Base-by-base conservation (phyloP, 139 green algal species). In the Coelastrella sp. region DNA sequence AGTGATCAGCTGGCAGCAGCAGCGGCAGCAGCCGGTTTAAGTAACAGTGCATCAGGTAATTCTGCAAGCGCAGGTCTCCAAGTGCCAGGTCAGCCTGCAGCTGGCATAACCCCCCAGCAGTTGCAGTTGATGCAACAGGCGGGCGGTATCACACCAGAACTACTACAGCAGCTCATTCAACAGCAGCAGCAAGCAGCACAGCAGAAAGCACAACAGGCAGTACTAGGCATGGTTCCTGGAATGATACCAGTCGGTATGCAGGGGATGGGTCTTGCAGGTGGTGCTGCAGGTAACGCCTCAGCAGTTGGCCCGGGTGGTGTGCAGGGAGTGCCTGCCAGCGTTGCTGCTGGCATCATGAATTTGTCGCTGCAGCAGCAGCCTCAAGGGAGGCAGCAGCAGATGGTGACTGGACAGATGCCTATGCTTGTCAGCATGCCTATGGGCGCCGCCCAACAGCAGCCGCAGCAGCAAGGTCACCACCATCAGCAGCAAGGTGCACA, bases 301-400 rank as follows among this genome's bases (percentile, higher is more conserved):
- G 66, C 72, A 41, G 72, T 48, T 32, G 45, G 45, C 9, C 25
- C 45, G 32, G 72, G 72, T 5, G 72, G 72, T 23, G 4, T 80
- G 9, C 72, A 80, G 34, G 72, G 21, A 4, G 8, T 80, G 45
- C 72, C 72, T 21, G 45, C 69, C 2, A 43, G 45, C 23, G 59
- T 80, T 67, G 72, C 72, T 67, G 72, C 72, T 2, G 59, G 72
- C 45, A 2, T 80, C 27, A 80, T 80, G 72, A 80, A 80, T 25
- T 13, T 80, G 72, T n/a, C 51, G n/a, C 74, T 81, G 74, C 74
- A 81, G 74, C 74, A 69, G 69, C 69, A 78, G 67, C 67, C 51
- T 45, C 72, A 71, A 41, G 35, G 23, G 0, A 25, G 53, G 76
- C 76, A 73, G 51, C 75, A 83, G 76, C 76, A 83, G 53, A 59